These are phyloP conservation scores for Byssochlamys sp. DNA, from an alignment of 2,329 filamentous ascomycete species.

Conservation along the genomic window DNA sequence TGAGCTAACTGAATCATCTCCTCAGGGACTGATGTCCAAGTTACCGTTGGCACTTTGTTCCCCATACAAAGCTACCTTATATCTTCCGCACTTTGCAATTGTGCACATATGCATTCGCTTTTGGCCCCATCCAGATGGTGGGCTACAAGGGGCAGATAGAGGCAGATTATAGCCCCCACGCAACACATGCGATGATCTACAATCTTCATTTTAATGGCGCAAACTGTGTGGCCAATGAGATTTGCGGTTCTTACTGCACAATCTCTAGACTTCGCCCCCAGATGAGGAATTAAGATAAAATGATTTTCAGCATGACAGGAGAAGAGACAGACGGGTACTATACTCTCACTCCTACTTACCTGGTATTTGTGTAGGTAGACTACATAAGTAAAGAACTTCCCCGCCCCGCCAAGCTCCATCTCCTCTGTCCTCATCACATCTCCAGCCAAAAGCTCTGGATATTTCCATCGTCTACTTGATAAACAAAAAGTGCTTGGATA, in stretches of 20 bases:
- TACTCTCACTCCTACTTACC: neutral
- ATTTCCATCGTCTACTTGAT: neutral
- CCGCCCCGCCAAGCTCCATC: neutral
- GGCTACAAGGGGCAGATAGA: neutral
- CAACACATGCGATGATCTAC: neutral
- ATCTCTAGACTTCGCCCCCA: neutral
- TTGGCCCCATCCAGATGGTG: neutral
- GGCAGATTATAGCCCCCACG: neutral
- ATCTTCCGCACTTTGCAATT: neutral
- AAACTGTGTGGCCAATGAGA: neutral
- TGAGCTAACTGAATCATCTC: no score
- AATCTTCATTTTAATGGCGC: neutral
- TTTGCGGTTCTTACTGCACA: neutral
- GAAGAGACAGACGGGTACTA: neutral
- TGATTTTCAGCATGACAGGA: neutral
- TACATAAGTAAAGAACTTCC: neutral
- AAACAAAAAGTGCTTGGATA: neutral
- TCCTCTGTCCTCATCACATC: neutral
- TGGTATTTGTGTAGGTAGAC: neutral
- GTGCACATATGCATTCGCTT: neutral
- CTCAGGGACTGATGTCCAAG: no score
- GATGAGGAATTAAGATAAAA: neutral
- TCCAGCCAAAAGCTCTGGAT: neutral
- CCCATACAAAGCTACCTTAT: no score
- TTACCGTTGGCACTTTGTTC: no score